Evolutionary conservation across 768 basidiomycete genomes (phyloP).

Genomic region (Exsudoporus frostii): DNA sequence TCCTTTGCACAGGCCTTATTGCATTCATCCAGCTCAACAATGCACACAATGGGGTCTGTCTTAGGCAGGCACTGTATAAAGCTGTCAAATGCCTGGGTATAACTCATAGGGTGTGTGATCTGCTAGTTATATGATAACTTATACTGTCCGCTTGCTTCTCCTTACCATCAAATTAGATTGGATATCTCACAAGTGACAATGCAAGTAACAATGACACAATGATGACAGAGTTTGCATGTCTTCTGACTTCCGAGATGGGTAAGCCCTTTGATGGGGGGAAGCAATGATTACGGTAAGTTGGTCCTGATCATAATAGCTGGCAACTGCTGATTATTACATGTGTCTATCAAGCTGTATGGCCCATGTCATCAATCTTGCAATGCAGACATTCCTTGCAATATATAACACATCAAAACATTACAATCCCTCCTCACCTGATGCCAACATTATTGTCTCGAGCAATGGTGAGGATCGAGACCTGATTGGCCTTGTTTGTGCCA

Average conservation of each 20-base stretch:
- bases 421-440: background rate
- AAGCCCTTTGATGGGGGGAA: too few relatives aligned
- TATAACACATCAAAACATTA: slow-evolving; percentile 1
- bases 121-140: slow-evolving; percentile 8
- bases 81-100: slow-evolving; percentile 29
- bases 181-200: too few relatives aligned
- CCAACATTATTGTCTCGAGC: background rate
- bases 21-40: slow-evolving; percentile 38
- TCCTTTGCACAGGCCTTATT: slow-evolving; percentile 30
- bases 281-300: too few relatives aligned
- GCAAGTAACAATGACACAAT: too few relatives aligned
- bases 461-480: background rate
- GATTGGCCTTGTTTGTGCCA: slow-evolving; percentile 1
- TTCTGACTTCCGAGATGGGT: too few relatives aligned
- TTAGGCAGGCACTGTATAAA: slow-evolving; percentile 34
- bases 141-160: too few relatives aligned
- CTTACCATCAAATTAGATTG: too few relatives aligned
- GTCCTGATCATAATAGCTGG: too few relatives aligned
- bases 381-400: background rate
- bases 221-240: too few relatives aligned
- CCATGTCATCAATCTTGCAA: background rate
- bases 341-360: background rate
- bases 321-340: too few relatives aligned
- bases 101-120: slow-evolving; percentile 25
- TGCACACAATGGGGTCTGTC: slow-evolving; percentile 32